A percentile compares a stretch with the other conserved stretches of the same genome.
Conservation (phyloP, 225 moss, liverwort and hornwort species). For the Lunularia cruciata region DNA sequence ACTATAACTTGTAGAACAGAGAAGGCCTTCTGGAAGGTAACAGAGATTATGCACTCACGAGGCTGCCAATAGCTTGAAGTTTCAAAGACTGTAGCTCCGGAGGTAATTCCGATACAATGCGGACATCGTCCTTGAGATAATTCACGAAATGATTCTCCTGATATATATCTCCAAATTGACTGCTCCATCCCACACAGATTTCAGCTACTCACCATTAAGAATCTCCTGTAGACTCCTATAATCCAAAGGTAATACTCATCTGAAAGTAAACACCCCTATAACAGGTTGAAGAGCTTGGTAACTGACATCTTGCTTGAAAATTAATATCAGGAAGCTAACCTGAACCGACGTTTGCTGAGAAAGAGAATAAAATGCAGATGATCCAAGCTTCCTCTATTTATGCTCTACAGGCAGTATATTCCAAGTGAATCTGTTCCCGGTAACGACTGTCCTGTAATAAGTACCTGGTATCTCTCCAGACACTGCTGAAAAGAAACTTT, state of each 20-base stretch:
- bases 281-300: too few relatives aligned
- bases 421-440: too few relatives aligned
- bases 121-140: conserved; percentile 72
- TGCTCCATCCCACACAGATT: conserved; percentile 39
- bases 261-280: too few relatives aligned
- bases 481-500: conserved; percentile 76
- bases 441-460: not conserved
- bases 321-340: too few relatives aligned
- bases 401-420: too few relatives aligned
- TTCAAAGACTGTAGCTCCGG: conserved; percentile 73
- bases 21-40: not conserved
- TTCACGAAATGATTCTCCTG: conserved; percentile 66
- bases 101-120: conserved; percentile 72
- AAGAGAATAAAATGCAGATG: too few relatives aligned
- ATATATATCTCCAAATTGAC: conserved; percentile 94
- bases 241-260: too few relatives aligned
- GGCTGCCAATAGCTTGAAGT: conserved; percentile 62
- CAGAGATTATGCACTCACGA: conserved; percentile 53
- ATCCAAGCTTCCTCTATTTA: too few relatives aligned
- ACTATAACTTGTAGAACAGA: not conserved
- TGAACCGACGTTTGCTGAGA: too few relatives aligned
- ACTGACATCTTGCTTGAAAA: too few relatives aligned
- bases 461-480: conserved; percentile 90
- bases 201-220: conserved; percentile 11
- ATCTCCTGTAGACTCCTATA: too few relatives aligned